phyloP scores from a whole-genome alignment of 148 eudicot species.

The Camellia lanceoleosa region DNA sequence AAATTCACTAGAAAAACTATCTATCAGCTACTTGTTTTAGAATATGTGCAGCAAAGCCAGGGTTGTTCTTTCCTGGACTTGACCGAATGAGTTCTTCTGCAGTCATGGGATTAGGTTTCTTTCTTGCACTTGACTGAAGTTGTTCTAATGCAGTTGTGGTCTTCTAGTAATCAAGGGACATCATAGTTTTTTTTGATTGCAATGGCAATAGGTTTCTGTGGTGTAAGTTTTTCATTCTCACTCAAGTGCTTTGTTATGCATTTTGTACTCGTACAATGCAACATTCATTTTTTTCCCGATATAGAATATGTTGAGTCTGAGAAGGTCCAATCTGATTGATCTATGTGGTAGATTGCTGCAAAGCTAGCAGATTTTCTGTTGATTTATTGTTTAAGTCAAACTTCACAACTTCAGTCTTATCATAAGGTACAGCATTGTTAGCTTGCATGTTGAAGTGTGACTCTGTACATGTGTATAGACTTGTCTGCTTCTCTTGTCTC shows the following conservation, averaged over 20 bases:
- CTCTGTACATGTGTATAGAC: background rate
- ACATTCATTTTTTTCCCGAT: background rate
- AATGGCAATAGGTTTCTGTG: background rate
- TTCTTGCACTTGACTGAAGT: background rate
- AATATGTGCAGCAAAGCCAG: background rate
- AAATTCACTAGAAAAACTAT: background rate
- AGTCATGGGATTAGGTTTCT: background rate
- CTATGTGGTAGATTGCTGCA: background rate
- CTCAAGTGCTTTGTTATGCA: too few species aligned
- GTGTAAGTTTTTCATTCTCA: background rate
- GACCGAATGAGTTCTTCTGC: background rate
- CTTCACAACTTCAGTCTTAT: background rate
- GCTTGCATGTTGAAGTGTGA: background rate
- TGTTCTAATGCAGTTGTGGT: background rate
- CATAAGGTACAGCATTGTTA: background rate
- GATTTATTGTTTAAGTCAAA: background rate
- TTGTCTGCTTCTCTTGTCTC: background rate
- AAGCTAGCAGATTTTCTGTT: background rate
- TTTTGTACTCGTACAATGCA: too few species aligned
- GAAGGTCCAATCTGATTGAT: slow-evolving; percentile 1
- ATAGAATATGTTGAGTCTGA: background rate
- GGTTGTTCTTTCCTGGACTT: background rate
- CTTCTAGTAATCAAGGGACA: background rate
- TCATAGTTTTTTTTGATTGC: background rate
- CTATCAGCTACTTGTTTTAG: background rate